Conservation (phyloP, 768 basidiomycete species). For the Boletus fagicola region DNA sequence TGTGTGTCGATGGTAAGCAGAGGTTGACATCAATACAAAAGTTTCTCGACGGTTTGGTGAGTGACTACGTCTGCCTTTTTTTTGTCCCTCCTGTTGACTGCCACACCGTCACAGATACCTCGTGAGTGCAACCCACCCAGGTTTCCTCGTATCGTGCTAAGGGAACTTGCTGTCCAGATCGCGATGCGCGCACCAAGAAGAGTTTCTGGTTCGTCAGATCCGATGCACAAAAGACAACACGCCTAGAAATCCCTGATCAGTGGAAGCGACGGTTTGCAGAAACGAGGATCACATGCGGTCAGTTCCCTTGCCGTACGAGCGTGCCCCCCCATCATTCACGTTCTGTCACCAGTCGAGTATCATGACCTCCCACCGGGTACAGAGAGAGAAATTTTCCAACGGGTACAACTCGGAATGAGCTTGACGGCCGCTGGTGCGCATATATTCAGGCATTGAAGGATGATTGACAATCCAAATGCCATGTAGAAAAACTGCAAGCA, state of each 20-base stretch:
- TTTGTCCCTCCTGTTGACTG: conserved; percentile 5
- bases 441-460: not conserved
- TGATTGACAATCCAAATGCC: not conserved
- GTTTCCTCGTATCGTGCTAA: conserved; percentile 12
- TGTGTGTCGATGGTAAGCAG: conserved; percentile 56
- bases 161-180: conserved; percentile 41
- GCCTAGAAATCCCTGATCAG: conserved; percentile 51
- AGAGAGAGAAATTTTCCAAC: conserved; percentile 79
- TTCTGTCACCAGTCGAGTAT: conserved; percentile 59
- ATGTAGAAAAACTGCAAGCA: conserved; percentile 74
- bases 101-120: conserved; percentile 43
- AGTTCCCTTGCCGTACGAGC: conserved; percentile 19
- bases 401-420: conserved; percentile 78
- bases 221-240: conserved; percentile 41
- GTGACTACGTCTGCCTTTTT: conserved; percentile 5
- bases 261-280: conserved; percentile 51
- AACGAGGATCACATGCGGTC: conserved; percentile 70
- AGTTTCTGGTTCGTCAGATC: conserved; percentile 61
- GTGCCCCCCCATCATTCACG: not conserved
- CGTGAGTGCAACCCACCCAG: conserved; percentile 37
- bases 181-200: conserved; percentile 55
- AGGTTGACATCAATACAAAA: conserved; percentile 46
- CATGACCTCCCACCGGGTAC: conserved; percentile 46
- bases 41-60: conserved; percentile 47
- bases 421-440: conserved; percentile 65